These are phyloP conservation scores for Emergomyces orientalis DNA, from an alignment of 2,329 filamentous ascomycete species.

Conservation along the genomic window DNA sequence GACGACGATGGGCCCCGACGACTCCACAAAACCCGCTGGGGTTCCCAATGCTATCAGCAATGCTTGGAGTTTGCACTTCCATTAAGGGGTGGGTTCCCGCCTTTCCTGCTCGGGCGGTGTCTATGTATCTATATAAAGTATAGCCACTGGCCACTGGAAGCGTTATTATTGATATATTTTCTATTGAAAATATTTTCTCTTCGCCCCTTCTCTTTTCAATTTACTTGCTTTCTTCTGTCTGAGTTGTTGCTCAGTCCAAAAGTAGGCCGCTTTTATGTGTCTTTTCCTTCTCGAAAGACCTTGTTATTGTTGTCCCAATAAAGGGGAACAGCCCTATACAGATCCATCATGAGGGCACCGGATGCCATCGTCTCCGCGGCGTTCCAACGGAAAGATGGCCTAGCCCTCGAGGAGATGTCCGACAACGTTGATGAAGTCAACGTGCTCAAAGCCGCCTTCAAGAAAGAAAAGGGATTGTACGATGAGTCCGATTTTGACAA, in stretches of 20 bases:
- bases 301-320: neutral
- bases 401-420: conserved; percentile 20
- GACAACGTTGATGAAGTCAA: conserved; percentile 54
- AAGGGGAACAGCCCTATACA: neutral
- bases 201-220: neutral
- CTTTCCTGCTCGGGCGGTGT: neutral
- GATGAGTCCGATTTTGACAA: conserved; percentile 59
- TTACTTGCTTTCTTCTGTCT: neutral
- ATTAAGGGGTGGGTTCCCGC: neutral
- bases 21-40: neutral
- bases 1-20: neutral
- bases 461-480: conserved; percentile 35
- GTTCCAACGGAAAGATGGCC: neutral
- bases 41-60: neutral
- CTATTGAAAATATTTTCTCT: neutral
- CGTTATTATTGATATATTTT: neutral
- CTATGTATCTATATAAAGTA: neutral
- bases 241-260: neutral
- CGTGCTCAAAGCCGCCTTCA: conserved; percentile 48
- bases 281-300: neutral
- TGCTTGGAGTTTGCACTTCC: neutral
- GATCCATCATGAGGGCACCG: conserved; percentile 12
- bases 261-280: neutral
- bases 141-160: neutral
- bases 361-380: conserved; percentile 2